phyloP scores from a whole-genome alignment of 164 flowering plant species.

The Stephania japonica region DNA sequence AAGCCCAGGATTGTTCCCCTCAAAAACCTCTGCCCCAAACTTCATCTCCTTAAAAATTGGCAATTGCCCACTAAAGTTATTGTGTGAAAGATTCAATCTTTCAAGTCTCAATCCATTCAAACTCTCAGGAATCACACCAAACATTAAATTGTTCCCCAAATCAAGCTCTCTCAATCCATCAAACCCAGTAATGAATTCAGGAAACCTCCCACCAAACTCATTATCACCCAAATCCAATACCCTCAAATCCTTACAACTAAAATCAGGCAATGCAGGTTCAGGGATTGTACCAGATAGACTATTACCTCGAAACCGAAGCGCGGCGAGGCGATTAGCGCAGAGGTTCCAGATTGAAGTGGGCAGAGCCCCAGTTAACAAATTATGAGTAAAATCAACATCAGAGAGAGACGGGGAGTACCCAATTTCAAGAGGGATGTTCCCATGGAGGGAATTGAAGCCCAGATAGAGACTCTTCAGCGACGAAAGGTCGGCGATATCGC shows the following conservation, averaged over 20 bases:
- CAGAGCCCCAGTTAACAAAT: constrained; percentile 51
- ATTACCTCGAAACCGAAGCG: constrained; percentile 62
- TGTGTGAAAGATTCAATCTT: constrained; percentile 75
- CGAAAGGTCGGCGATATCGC: constrained; percentile 74
- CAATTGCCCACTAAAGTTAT: constrained; percentile 76
- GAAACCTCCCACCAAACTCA: constrained; percentile 61
- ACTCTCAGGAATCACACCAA: constrained; percentile 55
- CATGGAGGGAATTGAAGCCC: constrained; percentile 56
- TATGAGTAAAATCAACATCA: constrained; percentile 64
- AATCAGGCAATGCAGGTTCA: constrained; percentile 70
- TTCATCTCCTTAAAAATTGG: constrained; percentile 52
- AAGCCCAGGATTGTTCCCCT: constrained; percentile 64
- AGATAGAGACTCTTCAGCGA: constrained; percentile 64
- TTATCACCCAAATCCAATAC: constrained; percentile 75
- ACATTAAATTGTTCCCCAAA: constrained; percentile 57
- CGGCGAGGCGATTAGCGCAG: constrained; percentile 55
- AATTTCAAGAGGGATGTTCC: constrained; percentile 80
- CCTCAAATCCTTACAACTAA: constrained; percentile 51
- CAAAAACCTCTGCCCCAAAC: constrained; percentile 56
- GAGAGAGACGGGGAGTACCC: constrained; percentile 75
- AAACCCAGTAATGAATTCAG: constrained; percentile 60
- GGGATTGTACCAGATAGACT: constrained; percentile 59
- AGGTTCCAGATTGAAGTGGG: constrained; percentile 94
- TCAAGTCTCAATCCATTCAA: constrained; percentile 44
- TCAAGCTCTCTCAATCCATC: constrained; percentile 59